These are phyloP conservation scores for Tetrahymena thermophila DNA, from an alignment of 73 alveolate species.

Conservation along the genomic window DNA sequence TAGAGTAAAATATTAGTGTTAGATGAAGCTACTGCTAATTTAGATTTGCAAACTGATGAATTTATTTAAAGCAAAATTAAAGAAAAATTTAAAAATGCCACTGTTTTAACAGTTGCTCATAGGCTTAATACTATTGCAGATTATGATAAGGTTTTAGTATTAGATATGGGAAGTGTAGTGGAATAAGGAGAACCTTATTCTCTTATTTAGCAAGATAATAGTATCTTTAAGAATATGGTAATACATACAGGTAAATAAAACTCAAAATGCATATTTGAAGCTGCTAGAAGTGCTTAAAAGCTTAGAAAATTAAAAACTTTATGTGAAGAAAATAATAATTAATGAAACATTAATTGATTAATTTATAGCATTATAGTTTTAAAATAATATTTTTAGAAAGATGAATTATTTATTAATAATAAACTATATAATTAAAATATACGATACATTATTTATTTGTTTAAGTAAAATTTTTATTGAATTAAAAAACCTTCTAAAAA, in stretches of 20 bases:
- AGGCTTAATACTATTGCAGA: conserved; percentile 49
- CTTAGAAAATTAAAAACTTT: background rate
- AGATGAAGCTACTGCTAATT: conserved; percentile 69
- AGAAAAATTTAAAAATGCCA: conserved; percentile 41
- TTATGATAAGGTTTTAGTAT: conserved; percentile 26
- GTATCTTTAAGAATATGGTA: background rate
- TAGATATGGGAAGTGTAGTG: background rate
- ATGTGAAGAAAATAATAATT: background rate
- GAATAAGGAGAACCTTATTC: background rate
- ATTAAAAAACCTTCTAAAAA: no score
- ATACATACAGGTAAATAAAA: background rate
- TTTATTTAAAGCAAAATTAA: conserved; percentile 45
- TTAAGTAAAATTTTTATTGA: no score
- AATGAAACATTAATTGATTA: no score
- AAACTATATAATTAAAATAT: no score
- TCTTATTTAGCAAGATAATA: background rate
- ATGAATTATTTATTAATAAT: no score
- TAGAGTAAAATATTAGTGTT: conserved; percentile 53
- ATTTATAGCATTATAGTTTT: no score
- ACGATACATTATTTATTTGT: no score
- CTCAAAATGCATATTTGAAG: background rate
- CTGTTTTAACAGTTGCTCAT: conserved; percentile 66
- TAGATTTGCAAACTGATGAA: conserved; percentile 63
- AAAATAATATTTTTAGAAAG: no score
- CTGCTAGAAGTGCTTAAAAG: background rate